Percentiles rank a stretch among this genome's conserved stretches.
These are phyloP conservation scores for Aphanomyces cochlioides DNA, from an alignment of 352 stramenopile genomes.

Conservation along the genomic window DNA sequence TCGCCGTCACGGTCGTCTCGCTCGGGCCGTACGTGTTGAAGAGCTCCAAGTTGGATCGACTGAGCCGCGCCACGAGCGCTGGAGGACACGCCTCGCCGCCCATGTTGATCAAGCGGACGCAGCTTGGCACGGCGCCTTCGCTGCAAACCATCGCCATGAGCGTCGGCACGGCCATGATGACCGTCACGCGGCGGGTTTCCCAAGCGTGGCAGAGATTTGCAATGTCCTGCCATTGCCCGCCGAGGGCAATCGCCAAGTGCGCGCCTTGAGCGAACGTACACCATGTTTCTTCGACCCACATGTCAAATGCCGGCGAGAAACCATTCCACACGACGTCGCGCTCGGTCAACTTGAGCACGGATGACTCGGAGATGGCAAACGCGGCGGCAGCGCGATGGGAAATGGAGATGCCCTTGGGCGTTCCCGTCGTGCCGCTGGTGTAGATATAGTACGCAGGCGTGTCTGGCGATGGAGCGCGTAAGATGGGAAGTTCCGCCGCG, in stretches of 20 bases:
- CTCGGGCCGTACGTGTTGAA: slow-evolving; percentile 21
- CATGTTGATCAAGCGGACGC: slow-evolving; percentile 6
- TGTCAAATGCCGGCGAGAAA: slow-evolving; percentile 17
- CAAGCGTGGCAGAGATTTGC: not conserved
- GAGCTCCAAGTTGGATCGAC: not conserved
- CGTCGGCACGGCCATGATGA: slow-evolving; percentile 12
- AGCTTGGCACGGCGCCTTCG: not conserved
- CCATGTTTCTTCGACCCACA: slow-evolving; percentile 20
- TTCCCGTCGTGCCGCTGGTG: slow-evolving; percentile 16
- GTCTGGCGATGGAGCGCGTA: not conserved
- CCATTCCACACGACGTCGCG: slow-evolving; percentile 11
- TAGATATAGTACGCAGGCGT: slow-evolving; percentile 18
- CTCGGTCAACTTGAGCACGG: not conserved
- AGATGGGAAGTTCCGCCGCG: not conserved
- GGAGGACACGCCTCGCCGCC: slow-evolving; percentile 12
- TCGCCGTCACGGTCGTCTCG: slow-evolving; percentile 7
- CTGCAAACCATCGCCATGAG: slow-evolving; percentile 22
- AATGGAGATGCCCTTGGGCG: slow-evolving; percentile 9
- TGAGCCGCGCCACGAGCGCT: not conserved
- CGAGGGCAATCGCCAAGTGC: not conserved
- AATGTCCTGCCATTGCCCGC: slow-evolving; percentile 17
- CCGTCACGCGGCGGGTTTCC: not conserved
- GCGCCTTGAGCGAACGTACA: not conserved
- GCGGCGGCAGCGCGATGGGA: not conserved
- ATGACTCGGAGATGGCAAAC: slow-evolving; percentile 14